Conservation (phyloP, 768 basidiomycete species). For the Boletus huronensis region DNA sequence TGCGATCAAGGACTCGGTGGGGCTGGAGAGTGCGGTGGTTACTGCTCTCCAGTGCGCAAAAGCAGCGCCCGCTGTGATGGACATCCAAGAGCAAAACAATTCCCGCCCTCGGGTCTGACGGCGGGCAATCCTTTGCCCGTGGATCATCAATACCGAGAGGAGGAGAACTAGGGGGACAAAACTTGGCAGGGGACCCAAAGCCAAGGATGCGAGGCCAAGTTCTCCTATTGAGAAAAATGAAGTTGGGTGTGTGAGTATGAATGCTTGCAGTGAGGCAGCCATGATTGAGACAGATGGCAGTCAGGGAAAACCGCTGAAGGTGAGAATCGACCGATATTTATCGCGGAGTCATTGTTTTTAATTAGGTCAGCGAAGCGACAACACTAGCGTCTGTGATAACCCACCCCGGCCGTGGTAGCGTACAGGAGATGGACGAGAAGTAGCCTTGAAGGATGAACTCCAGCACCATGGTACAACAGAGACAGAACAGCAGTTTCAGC, state of each 20-base stretch:
- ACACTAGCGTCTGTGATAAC: not conserved
- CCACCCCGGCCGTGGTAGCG: not conserved
- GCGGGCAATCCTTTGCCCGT: slow-evolving; percentile 29
- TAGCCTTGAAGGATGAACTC: not conserved
- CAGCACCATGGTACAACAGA: not conserved
- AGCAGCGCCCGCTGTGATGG: slow-evolving; percentile 40
- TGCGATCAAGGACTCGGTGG: slow-evolving; percentile 44
- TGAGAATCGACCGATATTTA: slow-evolving; percentile 9
- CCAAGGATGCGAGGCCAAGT: slow-evolving; percentile 21
- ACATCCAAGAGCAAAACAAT: slow-evolving; percentile 33
- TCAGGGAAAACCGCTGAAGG: not conserved
- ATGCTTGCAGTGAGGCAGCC: slow-evolving; percentile 18
- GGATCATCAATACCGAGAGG: slow-evolving; percentile 25
- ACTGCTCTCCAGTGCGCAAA: slow-evolving; percentile 44
- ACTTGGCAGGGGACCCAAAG: slow-evolving; percentile 29
- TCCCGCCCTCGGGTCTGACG: slow-evolving; percentile 30
- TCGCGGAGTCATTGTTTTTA: slow-evolving; percentile 6
- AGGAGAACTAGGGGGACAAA: slow-evolving; percentile 35
- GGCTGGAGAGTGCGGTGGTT: slow-evolving; percentile 52
- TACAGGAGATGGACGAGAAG: not conserved
- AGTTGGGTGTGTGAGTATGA: slow-evolving; percentile 26
- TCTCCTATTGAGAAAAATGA: slow-evolving; percentile 25
- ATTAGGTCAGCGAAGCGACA: slow-evolving; percentile 10
- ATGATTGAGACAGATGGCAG: slow-evolving; percentile 15
- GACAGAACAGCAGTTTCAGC: not conserved